Conservation (phyloP, 1,284 basidiomycete genomes). For the Irpex sp. region DNA sequence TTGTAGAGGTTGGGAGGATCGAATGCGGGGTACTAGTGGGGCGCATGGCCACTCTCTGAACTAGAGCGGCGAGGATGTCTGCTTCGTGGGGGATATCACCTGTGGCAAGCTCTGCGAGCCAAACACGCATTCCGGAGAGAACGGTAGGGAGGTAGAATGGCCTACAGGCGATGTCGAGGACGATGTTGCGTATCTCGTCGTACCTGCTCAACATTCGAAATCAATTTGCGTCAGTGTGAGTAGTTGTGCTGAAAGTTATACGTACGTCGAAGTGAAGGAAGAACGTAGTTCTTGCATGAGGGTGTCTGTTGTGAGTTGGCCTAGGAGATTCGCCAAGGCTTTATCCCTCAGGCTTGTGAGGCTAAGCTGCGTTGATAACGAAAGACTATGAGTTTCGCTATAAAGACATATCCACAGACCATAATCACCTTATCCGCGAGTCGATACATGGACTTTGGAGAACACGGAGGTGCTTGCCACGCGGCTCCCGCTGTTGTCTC, state of each 20-base stretch:
- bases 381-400: not conserved
- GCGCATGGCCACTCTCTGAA: not conserved
- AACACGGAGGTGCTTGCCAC: constrained; percentile 3
- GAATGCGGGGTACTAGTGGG: not conserved
- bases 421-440: constrained; percentile 13
- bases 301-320: constrained; percentile 13
- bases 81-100: not conserved
- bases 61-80: not conserved
- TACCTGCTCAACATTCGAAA: constrained; percentile 1
- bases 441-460: constrained; percentile 16
- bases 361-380: not conserved
- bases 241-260: not conserved
- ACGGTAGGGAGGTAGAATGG: not conserved
- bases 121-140: not conserved
- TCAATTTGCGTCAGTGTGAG: not conserved
- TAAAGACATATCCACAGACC: too few relatives aligned
- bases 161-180: constrained; percentile 3
- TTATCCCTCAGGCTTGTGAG: constrained; percentile 3
- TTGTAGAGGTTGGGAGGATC: not conserved
- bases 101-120: not conserved
- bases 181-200: constrained; percentile 1
- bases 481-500: not conserved
- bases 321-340: constrained; percentile 11
- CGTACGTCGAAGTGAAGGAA: constrained; percentile 11
- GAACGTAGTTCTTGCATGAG: constrained; percentile 20